Conservation (phyloP, 2,329 filamentous ascomycete genomes). For the Cryphonectria parasitica region DNA sequence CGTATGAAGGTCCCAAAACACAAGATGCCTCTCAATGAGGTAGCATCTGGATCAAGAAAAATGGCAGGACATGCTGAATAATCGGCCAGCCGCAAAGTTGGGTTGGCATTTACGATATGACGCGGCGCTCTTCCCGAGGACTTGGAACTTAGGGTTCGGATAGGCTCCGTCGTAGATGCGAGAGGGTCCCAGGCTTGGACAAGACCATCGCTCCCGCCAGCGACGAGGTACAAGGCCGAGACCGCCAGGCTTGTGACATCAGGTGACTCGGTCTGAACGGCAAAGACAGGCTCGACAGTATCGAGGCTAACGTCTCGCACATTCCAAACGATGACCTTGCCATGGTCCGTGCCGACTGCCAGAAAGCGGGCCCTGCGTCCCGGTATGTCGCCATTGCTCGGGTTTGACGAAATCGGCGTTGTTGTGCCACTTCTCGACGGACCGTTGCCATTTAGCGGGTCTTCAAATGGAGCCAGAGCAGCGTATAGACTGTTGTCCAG, state of each 20-base stretch:
- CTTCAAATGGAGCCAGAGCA: conserved; percentile 73
- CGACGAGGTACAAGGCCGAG: conserved; percentile 84
- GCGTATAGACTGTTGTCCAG: conserved; percentile 78
- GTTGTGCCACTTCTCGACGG: conserved; percentile 38
- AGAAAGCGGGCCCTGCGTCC: conserved; percentile 83
- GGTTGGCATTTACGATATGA: conserved; percentile 59
- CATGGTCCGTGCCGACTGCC: conserved; percentile 78
- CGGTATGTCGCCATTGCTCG: conserved; percentile 66
- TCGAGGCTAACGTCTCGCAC: conserved; percentile 68
- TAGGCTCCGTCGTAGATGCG: conserved; percentile 74
- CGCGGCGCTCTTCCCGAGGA: conserved; percentile 83
- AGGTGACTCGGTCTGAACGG: conserved; percentile 89
- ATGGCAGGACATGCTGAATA: conserved; percentile 84
- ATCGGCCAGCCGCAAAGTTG: conserved; percentile 69
- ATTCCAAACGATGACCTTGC: conserved; percentile 84
- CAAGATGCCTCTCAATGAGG: conserved; percentile 81
- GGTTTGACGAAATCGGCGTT: conserved; percentile 47
- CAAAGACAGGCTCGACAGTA: conserved; percentile 70
- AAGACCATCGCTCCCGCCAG: conserved; percentile 91
- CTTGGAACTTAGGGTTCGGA: conserved; percentile 84
- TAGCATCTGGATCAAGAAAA: conserved; percentile 84
- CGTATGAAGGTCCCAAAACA: conserved; percentile 85
- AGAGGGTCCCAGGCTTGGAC: conserved; percentile 98
- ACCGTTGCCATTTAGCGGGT: conserved; percentile 68
- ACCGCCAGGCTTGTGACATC: conserved; percentile 82